Evolutionary conservation across 108 stramenopile species (phyloP).

Genomic region (Conticribra weissflogii): DNA sequence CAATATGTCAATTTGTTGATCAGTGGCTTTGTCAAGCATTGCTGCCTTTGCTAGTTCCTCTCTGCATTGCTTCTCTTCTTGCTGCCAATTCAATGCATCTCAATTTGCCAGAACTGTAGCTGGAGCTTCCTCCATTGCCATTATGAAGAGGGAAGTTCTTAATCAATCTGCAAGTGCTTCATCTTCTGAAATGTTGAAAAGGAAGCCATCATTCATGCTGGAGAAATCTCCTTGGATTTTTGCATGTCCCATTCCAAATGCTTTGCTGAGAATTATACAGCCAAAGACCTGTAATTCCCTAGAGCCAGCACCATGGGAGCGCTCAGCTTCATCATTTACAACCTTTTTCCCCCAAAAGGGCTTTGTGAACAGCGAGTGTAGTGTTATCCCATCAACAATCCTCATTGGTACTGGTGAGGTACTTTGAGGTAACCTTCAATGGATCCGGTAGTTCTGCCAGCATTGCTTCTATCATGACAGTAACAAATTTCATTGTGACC

Average conservation of each 20-base stretch:
- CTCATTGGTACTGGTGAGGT: background rate
- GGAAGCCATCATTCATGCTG: background rate
- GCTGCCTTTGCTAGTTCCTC: background rate
- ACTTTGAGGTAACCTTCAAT: background rate
- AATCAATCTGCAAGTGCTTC: background rate
- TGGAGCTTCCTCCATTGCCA: background rate
- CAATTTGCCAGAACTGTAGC: background rate
- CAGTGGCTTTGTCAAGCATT: background rate
- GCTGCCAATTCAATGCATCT: background rate
- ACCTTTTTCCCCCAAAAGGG: background rate
- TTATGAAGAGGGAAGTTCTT: background rate
- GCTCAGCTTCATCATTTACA: background rate
- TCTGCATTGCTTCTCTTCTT: background rate
- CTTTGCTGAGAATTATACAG: background rate
- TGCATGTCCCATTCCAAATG: background rate
- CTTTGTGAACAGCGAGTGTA: background rate
- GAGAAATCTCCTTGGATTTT: background rate
- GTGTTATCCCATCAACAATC: background rate
- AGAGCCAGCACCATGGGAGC: background rate
- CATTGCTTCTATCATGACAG: background rate
- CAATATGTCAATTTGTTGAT: background rate
- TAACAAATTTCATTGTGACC: background rate
- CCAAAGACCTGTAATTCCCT: background rate
- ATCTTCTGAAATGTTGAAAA: background rate
- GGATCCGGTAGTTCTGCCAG: background rate